Conservation (phyloP, 345 rosid species). For the Rhodomyrtus tomentosa region DNA sequence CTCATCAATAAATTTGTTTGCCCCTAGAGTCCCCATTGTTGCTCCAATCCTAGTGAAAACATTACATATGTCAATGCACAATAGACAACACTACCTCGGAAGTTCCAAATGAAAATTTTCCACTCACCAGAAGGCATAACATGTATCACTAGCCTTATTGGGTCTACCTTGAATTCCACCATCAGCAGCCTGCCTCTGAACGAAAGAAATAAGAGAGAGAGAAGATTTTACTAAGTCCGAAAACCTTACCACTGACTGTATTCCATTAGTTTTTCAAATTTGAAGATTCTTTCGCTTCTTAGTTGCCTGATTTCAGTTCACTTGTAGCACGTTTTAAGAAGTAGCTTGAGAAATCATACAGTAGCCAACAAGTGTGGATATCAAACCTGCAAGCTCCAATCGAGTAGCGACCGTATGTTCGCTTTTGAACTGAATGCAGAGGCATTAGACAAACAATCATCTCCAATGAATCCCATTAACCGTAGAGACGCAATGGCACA, state of each 20-base stretch:
- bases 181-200: slow-evolving; percentile 73
- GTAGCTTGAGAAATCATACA: background rate
- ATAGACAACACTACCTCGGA: background rate
- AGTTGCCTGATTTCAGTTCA: background rate
- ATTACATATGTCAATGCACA: background rate
- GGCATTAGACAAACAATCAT: slow-evolving; percentile 34
- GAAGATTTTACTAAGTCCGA: background rate
- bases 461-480: slow-evolving; percentile 75
- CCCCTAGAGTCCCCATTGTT: slow-evolving; percentile 61
- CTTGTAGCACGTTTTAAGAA: background rate
- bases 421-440: slow-evolving; percentile 25
- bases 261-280: background rate
- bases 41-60: slow-evolving; percentile 59
- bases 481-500: slow-evolving; percentile 88
- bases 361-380: background rate
- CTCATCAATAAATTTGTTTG: slow-evolving; percentile 39
- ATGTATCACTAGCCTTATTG: slow-evolving; percentile 84
- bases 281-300: background rate
- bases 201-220: background rate
- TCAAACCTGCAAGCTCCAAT: slow-evolving; percentile 70
- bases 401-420: slow-evolving; percentile 40
- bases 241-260: background rate
- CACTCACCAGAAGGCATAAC: slow-evolving; percentile 91
- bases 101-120: background rate
- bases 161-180: slow-evolving; percentile 94